A percentile compares a stretch with the other conserved stretches of the same genome.
These are phyloP conservation scores for Ceratocystis harringtonii DNA, from an alignment of 2,329 filamentous ascomycete species.

Conservation along the genomic window DNA sequence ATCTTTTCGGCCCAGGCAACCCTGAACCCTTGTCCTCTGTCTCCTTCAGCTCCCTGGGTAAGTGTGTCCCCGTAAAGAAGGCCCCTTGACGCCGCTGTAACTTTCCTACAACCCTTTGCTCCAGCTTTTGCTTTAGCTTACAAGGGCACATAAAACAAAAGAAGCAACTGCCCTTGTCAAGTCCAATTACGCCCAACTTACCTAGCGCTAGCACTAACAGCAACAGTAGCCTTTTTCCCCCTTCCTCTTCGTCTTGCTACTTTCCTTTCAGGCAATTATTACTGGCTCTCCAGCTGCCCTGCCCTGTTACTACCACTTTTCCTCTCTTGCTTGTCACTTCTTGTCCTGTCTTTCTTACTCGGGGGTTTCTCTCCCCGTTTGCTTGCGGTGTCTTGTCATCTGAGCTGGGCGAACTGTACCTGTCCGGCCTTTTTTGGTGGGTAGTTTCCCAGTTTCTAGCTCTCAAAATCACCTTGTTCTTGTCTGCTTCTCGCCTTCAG, in stretches of 20 bases:
- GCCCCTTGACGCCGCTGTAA: not conserved
- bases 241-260: not conserved
- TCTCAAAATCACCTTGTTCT: not conserved
- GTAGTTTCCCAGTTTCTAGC: conserved; percentile 4
- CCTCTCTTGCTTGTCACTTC: not conserved
- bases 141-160: not conserved
- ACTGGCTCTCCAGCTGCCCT: too few relatives aligned
- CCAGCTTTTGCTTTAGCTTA: not conserved
- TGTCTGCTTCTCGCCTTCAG: not conserved
- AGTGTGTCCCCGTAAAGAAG: not conserved
- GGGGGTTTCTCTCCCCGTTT: not conserved
- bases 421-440: not conserved
- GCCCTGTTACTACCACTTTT: not conserved
- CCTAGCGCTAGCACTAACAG: not conserved
- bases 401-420: not conserved
- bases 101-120: not conserved
- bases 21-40: not conserved
- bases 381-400: not conserved
- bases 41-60: not conserved
- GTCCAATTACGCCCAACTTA: not conserved
- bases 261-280: too few relatives aligned
- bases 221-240: not conserved
- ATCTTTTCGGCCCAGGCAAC: not conserved
- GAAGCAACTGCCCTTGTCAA: not conserved
- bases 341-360: not conserved